Conservation (phyloP, 1,284 basidiomycete genomes). For the Laetiporus sulphureus region DNA sequence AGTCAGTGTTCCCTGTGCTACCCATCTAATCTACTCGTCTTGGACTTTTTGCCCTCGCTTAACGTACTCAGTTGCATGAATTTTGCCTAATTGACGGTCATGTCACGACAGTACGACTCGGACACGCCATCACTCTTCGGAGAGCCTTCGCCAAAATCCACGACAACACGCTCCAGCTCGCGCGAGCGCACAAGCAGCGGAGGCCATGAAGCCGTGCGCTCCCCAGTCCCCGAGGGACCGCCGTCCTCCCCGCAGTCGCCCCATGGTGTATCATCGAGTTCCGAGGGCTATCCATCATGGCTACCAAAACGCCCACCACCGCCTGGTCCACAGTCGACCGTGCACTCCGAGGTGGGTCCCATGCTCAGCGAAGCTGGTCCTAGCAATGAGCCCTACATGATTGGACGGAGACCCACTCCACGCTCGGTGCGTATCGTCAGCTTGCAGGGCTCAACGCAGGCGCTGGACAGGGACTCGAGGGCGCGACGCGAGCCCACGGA, state of each 20-base stretch:
- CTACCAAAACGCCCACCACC: slow-evolving; percentile 71
- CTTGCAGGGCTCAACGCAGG: slow-evolving; percentile 41
- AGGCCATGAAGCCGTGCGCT: slow-evolving; percentile 19
- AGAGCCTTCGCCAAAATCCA: slow-evolving; percentile 22
- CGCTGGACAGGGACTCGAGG: slow-evolving; percentile 24
- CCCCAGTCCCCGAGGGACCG: slow-evolving; percentile 14
- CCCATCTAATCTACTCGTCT: slow-evolving; percentile 21
- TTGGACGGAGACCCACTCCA: slow-evolving; percentile 68
- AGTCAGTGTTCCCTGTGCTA: slow-evolving; percentile 18
- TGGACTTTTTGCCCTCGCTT: slow-evolving; percentile 13
- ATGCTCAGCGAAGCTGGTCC: slow-evolving; percentile 34
- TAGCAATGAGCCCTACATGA: slow-evolving; percentile 33
- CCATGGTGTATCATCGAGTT: slow-evolving; percentile 27
- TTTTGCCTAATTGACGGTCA: slow-evolving; percentile 22
- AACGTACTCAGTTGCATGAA: slow-evolving; percentile 23
- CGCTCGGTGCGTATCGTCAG: slow-evolving; percentile 74
- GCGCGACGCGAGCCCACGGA: slow-evolving; percentile 44
- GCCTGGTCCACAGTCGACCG: slow-evolving; percentile 64
- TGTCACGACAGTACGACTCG: slow-evolving; percentile 28
- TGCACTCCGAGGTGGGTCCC: slow-evolving; percentile 45
- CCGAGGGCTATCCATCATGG: slow-evolving; percentile 76
- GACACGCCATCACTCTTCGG: slow-evolving; percentile 15
- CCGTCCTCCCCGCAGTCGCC: slow-evolving; percentile 24
- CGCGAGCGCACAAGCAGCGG: slow-evolving; percentile 14
- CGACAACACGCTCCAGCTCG: slow-evolving; percentile 19